Base-by-base conservation (phyloP, 129 eudicot species). In the Flaveria linearis region DNA sequence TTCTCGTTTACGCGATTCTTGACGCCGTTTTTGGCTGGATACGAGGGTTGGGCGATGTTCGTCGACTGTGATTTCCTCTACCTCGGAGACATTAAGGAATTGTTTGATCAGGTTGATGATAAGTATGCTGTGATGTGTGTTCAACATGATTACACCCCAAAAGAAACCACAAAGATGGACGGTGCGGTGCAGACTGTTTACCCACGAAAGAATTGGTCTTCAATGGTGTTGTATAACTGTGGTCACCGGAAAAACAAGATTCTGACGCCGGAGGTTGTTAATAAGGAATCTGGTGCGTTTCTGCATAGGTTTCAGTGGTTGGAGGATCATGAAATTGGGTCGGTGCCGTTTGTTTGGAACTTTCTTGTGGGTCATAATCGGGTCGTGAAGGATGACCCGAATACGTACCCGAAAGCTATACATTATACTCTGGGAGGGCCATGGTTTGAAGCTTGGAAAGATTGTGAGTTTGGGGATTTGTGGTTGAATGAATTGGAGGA, bases 341-440 rank as follows among this genome's bases (percentile, higher is more conserved):
- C 82, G 61, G 73, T 94, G 56, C 96, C 99, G 8, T 94, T 94
- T 76, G 96, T 94, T 69, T 94, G 99, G 99, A 94, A 94, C 57
- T 94, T 94, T 76, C 93, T 94, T 16, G 99, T 94, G 71, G 99
- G 99, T 33, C 97, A 94, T 85, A 91, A 94, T 22, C 76, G 63
- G 89, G 97, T 87, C 62, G 92, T 81, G 50, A 81, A 91, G 63
- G 90, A 77, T 18, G 91, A 89, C 74, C 57, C 74, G 57, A 75
- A 55, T 58, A 88, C 97, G 0, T 81, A 25, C 36, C 99, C 99
- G 0, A 94, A 84, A 79, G 99, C 99, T 0, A 84, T 94, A 56
- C 99, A 94, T 83, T 94, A 94, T 55, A 94, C 99, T 2, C 87
- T 91, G 1, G 99, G 99, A 1, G 99, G 97, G 55, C 99, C 99